Conservation (phyloP, 1,284 basidiomycete genomes). For the Somion occarium region DNA sequence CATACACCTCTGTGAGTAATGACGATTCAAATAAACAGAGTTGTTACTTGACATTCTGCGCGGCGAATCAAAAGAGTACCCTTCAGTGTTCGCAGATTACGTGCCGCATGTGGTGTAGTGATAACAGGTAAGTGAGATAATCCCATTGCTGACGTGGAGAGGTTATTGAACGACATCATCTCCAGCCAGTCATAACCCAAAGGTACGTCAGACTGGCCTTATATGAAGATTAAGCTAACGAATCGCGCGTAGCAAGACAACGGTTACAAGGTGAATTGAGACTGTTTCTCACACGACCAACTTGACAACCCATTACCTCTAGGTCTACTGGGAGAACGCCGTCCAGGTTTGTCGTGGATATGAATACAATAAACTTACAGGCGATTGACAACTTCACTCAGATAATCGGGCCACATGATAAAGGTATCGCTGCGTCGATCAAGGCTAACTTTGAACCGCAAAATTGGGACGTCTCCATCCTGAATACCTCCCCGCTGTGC, state of each 20-base stretch:
- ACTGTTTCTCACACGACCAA: not conserved
- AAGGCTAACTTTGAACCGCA: constrained; percentile 53
- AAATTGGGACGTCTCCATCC: constrained; percentile 38
- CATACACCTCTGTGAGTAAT: constrained; percentile 73
- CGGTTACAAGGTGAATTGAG: constrained; percentile 66
- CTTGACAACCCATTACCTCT: not conserved
- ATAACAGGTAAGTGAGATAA: constrained; percentile 57
- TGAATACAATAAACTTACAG: not conserved
- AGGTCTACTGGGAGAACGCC: constrained; percentile 86
- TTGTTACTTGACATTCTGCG: not conserved
- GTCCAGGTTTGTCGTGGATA: constrained; percentile 53
- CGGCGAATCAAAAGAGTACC: constrained; percentile 52
- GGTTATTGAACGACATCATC: not conserved
- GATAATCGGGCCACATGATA: constrained; percentile 81
- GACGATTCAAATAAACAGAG: no score
- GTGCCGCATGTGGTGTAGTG: constrained; percentile 81
- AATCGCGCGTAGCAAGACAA: constrained; percentile 61
- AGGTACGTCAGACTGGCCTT: constrained; percentile 37
- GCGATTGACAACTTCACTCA: constrained; percentile 25
- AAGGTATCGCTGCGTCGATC: constrained; percentile 67
- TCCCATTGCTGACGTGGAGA: not conserved
- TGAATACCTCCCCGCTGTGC: constrained; percentile 39
- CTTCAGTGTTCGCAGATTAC: constrained; percentile 62
- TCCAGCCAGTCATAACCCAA: constrained; percentile 79
- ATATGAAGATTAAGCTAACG: not conserved